phyloP scores from a whole-genome alignment of 2,329 filamentous ascomycete species.

The Plectosphaerella plurivora region DNA sequence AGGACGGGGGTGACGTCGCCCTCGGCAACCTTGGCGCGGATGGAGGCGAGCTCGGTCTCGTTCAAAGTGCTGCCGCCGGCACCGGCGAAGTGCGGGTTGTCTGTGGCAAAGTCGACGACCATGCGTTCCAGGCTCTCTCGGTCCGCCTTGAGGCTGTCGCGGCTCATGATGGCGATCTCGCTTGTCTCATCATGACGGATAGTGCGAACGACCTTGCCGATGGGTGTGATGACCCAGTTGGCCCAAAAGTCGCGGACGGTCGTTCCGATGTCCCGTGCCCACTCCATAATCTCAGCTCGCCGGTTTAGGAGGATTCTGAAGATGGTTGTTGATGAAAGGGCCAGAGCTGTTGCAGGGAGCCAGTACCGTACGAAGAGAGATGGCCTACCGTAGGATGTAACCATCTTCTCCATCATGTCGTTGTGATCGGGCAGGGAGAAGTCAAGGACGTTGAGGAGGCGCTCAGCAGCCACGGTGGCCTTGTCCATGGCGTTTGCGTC shows the following conservation, averaged over 20 bases:
- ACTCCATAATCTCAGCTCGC: slow-evolving; percentile 71
- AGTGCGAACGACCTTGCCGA: slow-evolving; percentile 77
- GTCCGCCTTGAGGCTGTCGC: slow-evolving; percentile 84
- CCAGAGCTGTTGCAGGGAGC: slow-evolving; percentile 66
- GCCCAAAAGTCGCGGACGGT: slow-evolving; percentile 88
- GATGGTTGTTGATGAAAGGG: slow-evolving; percentile 85
- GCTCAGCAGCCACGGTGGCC: slow-evolving; percentile 58
- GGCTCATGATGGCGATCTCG: slow-evolving; percentile 95
- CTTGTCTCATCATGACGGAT: slow-evolving; percentile 90
- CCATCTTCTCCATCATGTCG: slow-evolving; percentile 47
- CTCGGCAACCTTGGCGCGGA: slow-evolving; percentile 77
- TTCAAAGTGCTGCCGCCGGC: slow-evolving; percentile 48
- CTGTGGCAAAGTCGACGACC: slow-evolving; percentile 92
- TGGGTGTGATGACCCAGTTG: slow-evolving; percentile 92
- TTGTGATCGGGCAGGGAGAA: slow-evolving; percentile 65
- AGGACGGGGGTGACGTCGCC: slow-evolving; percentile 92
- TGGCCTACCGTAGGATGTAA: slow-evolving; percentile 68
- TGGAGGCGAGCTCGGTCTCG: slow-evolving; percentile 66
- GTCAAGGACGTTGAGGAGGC: slow-evolving; percentile 66
- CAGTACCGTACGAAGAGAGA: slow-evolving; percentile 77
- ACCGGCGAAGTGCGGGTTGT: slow-evolving; percentile 62
- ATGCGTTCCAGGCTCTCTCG: slow-evolving; percentile 91
- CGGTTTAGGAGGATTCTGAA: slow-evolving; percentile 72
- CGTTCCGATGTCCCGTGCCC: slow-evolving; percentile 72
- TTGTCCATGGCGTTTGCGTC: slow-evolving; percentile 39